Evolutionary conservation across 495 filamentous ascomycete genomes (phyloP).

Genomic region (Halenospora varia): DNA sequence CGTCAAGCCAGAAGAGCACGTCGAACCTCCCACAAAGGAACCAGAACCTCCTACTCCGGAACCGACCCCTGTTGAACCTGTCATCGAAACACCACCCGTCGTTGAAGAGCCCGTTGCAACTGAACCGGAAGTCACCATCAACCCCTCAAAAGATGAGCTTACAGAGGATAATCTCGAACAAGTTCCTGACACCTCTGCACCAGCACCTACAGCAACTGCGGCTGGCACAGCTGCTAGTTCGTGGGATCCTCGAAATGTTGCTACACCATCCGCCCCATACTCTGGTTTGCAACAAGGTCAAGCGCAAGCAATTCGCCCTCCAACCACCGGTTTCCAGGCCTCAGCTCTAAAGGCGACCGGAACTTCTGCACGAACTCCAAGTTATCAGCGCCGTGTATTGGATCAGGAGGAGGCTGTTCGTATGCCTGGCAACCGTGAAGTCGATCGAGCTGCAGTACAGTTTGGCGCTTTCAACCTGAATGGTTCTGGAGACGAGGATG

Average conservation of each 20-base stretch:
- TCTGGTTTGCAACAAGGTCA: conserved; percentile 50
- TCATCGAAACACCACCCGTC: conserved; percentile 6
- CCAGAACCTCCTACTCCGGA: conserved; percentile 17
- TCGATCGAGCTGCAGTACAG: conserved; percentile 91
- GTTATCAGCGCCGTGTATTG: conserved; percentile 75
- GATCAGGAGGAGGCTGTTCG: conserved; percentile 97
- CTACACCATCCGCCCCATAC: conserved; percentile 49
- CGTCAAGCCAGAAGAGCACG: conserved; percentile 14
- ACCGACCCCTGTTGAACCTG: conserved; percentile 13
- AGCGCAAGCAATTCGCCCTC: conserved; percentile 52
- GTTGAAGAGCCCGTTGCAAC: conserved; percentile 46
- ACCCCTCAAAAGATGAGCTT: conserved; percentile 75
- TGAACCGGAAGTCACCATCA: conserved; percentile 51
- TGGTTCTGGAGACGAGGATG: conserved; percentile 69
- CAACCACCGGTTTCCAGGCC: conserved; percentile 64
- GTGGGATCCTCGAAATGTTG: conserved; percentile 59
- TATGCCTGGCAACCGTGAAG: conserved; percentile 97
- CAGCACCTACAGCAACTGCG: conserved; percentile 72
- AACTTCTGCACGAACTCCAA: conserved; percentile 58
- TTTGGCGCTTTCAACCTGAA: conserved; percentile 95
- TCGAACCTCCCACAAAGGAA: conserved; percentile 14
- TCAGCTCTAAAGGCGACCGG: conserved; percentile 73
- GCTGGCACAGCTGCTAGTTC: conserved; percentile 90
- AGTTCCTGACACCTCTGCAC: conserved; percentile 72
- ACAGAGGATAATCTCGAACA: conserved; percentile 91